These are phyloP conservation scores for Larix kaempferi DNA, from an alignment of 75 land plant genomes.

Conservation along the genomic window DNA sequence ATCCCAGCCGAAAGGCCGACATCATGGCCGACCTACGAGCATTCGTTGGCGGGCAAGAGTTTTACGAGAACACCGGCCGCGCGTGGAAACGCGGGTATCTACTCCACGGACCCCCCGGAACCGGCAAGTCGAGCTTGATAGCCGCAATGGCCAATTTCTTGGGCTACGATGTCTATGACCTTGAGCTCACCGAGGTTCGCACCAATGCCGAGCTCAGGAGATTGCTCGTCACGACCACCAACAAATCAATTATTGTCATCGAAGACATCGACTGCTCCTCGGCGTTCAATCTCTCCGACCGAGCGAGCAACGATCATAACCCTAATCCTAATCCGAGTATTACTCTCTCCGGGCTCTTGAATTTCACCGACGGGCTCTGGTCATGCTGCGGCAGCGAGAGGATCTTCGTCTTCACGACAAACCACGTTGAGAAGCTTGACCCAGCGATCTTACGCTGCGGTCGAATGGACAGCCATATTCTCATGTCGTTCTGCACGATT, in stretches of 20 bases:
- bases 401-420: constrained; percentile 54
- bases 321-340: background rate
- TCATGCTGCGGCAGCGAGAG: constrained; percentile 51
- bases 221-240: constrained; percentile 26
- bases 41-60: constrained; percentile 48
- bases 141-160: constrained; percentile 80
- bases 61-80: constrained; percentile 60
- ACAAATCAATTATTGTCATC: constrained; percentile 40
- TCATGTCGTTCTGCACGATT: constrained; percentile 38
- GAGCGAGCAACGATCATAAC: background rate
- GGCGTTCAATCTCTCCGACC: constrained; percentile 13
- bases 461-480: constrained; percentile 65
- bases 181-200: constrained; percentile 48
- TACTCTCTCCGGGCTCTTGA: constrained; percentile 50
- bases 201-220: constrained; percentile 22
- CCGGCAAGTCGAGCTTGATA: constrained; percentile 79
- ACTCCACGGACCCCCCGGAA: constrained; percentile 77
- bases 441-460: constrained; percentile 46
- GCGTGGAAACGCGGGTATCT: constrained; percentile 89
- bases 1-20: constrained; percentile 37
- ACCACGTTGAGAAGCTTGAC: constrained; percentile 42
- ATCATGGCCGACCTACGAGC: constrained; percentile 45
- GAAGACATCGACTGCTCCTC: constrained; percentile 51
- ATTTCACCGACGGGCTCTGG: constrained; percentile 53
- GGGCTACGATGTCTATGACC: constrained; percentile 67